These are phyloP conservation scores for Phaffomyces opuntiae DNA, from an alignment of 805 yeast species.

Conservation along the genomic window DNA sequence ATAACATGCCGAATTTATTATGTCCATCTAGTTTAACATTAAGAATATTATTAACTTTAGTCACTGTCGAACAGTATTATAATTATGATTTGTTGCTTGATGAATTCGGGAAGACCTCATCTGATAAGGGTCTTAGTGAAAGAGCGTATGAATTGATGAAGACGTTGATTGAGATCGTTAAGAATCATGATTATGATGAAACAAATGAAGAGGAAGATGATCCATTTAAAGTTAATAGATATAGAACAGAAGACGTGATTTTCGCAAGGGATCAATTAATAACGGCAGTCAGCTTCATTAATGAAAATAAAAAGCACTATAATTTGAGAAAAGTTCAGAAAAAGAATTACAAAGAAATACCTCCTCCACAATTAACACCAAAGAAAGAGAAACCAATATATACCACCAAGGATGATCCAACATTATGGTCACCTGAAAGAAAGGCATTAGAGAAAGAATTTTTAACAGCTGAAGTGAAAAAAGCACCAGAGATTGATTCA, in stretches of 20 bases:
- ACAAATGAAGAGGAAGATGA: not conserved
- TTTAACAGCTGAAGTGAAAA: not conserved
- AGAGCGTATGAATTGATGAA: constrained; percentile 28
- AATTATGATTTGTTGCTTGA: constrained; percentile 18
- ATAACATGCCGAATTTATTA: constrained; percentile 19
- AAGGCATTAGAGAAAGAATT: constrained; percentile 10
- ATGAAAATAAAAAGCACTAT: not conserved
- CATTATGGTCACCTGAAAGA: constrained; percentile 20
- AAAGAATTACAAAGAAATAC: constrained; percentile 11
- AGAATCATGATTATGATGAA: not conserved
- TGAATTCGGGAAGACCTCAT: constrained; percentile 20
- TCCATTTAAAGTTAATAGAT: constrained; percentile 1
- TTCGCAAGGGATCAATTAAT: constrained; percentile 9
- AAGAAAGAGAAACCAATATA: not conserved
- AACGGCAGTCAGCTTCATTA: constrained; percentile 9
- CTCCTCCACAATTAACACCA: not conserved
- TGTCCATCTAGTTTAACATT: constrained; percentile 29
- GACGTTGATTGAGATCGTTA: constrained; percentile 12
- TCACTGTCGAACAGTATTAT: constrained; percentile 25
- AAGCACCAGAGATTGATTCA: not conserved
- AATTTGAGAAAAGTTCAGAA: constrained; percentile 8
- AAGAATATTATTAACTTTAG: constrained; percentile 30
- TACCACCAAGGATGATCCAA: not conserved
- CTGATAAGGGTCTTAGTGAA: constrained; percentile 24
- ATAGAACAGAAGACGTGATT: constrained; percentile 9